Percentiles rank a stretch among this genome's conserved stretches.
phyloP scores from a whole-genome alignment of 768 basidiomycete species.

The Lentinula guzmanii region DNA sequence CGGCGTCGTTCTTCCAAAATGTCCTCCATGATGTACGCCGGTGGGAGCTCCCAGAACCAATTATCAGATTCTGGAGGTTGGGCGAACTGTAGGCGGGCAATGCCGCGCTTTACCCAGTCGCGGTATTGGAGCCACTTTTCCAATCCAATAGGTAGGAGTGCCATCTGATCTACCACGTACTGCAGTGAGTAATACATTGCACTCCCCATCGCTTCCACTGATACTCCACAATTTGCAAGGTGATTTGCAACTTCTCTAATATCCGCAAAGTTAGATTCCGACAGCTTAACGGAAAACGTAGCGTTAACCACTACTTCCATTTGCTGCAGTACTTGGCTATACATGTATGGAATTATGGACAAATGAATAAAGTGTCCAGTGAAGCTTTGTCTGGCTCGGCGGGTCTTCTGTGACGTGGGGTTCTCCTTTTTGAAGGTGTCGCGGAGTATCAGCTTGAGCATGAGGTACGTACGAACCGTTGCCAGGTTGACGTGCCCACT shows the following conservation, averaged over 20 bases:
- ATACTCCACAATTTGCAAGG: neutral
- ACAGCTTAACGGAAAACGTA: no score
- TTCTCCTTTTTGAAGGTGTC: neutral
- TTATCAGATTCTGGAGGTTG: neutral
- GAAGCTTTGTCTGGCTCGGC: no score
- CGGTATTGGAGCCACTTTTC: neutral
- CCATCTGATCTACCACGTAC: no score
- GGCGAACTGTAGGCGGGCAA: neutral
- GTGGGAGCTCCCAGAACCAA: neutral
- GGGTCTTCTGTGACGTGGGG: no score
- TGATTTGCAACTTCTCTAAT: neutral
- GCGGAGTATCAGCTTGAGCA: neutral
- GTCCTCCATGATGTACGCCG: neutral
- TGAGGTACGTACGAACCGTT: neutral
- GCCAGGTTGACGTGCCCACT: neutral
- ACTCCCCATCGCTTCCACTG: neutral
- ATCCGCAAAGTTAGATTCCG: neutral
- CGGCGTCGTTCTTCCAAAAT: neutral
- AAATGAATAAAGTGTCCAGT: no score
- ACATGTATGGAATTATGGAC: no score
- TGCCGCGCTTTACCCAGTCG: neutral
- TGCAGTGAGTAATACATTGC: neutral
- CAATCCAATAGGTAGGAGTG: neutral
- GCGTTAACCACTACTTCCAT: no score
- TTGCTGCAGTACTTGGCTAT: neutral